Evolutionary conservation across 192 early-diverging fungal genomes (phyloP), one percentile per base, ranked within the genome.

Genomic region (Powellomyces hirtus): DNA sequence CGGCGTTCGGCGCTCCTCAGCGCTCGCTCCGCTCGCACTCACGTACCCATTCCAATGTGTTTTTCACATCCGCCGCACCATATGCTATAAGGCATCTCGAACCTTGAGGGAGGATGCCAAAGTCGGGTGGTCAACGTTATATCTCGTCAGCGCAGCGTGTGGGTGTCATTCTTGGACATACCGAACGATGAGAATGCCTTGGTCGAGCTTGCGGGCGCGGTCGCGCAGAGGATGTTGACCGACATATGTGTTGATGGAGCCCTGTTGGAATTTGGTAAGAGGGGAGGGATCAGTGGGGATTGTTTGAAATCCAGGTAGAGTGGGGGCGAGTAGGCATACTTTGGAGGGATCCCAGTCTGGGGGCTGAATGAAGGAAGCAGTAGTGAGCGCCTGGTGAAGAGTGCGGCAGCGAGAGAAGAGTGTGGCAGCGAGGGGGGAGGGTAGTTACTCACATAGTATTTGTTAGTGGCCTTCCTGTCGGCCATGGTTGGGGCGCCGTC

Each of bases 341-440:
- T 93, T 92, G n/a, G 86, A 88, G 1, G 92, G 93, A 50, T 89
- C 91, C 92, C 92, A 97, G 51, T 94, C 94, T 1, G 92, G 90
- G 20, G 92, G 92, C 59, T 60, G 38, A 24, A 6, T 6, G 34
- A 35, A 35, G 22, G n/a, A n/a, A n/a, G n/a, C n/a, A n/a, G n/a
- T n/a, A n/a, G n/a, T n/a, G n/a, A n/a, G n/a, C n/a, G n/a, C n/a
- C n/a, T n/a, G n/a, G n/a, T n/a, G n/a, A n/a, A n/a, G n/a, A n/a
- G n/a, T n/a, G n/a, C n/a, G n/a, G n/a, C n/a, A n/a, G n/a, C n/a
- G n/a, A n/a, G n/a, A n/a, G n/a, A n/a, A n/a, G n/a, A n/a, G n/a
- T n/a, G n/a, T n/a, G n/a, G n/a, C n/a, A n/a, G n/a, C n/a, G 40
- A 42, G 40, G 11, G 10, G 29, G 16, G 53, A 56, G 29, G 5